Percentiles rank a stretch among this genome's conserved stretches.
These are phyloP conservation scores for Alloteropsis semialata DNA, from an alignment of 176 grass and related monocot species.

Conservation along the genomic window DNA sequence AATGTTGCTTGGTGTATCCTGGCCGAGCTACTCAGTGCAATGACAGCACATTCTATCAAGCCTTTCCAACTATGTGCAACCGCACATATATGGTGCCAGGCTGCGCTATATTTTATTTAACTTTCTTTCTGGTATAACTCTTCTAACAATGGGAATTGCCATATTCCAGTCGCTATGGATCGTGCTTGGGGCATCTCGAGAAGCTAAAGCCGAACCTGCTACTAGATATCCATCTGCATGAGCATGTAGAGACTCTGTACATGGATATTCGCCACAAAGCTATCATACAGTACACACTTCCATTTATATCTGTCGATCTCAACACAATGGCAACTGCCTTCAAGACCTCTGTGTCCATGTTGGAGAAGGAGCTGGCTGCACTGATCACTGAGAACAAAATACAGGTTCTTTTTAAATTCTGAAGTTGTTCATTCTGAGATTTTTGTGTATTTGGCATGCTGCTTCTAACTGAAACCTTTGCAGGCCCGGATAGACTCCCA, in stretches of 20 bases:
- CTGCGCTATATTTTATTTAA: background rate
- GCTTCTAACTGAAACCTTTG: slow-evolving; percentile 23
- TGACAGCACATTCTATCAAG: background rate
- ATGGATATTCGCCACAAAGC: slow-evolving; percentile 78
- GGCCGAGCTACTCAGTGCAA: background rate
- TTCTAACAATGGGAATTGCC: slow-evolving; percentile 21
- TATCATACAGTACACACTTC: slow-evolving; percentile 91
- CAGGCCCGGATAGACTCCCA: slow-evolving; percentile 98
- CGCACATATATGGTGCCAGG: background rate
- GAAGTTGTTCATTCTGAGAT: background rate
- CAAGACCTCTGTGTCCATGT: slow-evolving; percentile 64
- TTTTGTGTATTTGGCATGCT: background rate
- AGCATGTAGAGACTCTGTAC: slow-evolving; percentile 65
- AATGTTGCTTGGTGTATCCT: background rate
- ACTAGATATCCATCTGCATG: slow-evolving; percentile 66
- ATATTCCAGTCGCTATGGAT: slow-evolving; percentile 58
- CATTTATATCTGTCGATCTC: slow-evolving; percentile 96
- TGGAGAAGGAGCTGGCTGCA: slow-evolving; percentile 91
- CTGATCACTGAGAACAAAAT: slow-evolving; percentile 86
- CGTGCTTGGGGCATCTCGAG: slow-evolving; percentile 68
- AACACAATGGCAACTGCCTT: slow-evolving; percentile 90
- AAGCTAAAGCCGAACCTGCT: slow-evolving; percentile 79
- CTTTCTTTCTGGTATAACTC: background rate
- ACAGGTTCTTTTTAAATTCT: slow-evolving; percentile 44
- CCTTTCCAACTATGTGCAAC: background rate